Conservation (phyloP, 805 yeast genomes). For the Kazachstania kunashirensis region DNA sequence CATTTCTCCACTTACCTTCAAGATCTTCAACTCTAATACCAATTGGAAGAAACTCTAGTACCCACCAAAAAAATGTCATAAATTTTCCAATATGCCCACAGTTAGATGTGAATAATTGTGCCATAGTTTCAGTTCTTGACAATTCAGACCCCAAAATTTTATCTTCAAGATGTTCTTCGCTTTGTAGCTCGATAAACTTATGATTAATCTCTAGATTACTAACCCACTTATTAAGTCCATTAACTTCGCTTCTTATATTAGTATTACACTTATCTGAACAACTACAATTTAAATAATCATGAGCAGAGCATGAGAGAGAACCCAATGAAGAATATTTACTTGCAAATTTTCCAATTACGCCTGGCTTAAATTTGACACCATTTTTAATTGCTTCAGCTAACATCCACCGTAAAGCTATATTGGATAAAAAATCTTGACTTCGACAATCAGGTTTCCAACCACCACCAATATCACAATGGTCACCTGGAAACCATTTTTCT, state of each 20-base stretch:
- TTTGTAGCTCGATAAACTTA: not conserved
- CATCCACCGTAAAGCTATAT: constrained; percentile 54
- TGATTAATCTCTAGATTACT: not conserved
- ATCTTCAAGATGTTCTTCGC: not conserved
- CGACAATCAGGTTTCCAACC: constrained; percentile 49
- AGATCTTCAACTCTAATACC: constrained; percentile 41
- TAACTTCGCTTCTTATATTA: too few relatives aligned
- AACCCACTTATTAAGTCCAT: too few relatives aligned
- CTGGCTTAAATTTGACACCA: constrained; percentile 40
- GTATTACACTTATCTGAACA: too few relatives aligned
- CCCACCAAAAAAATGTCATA: constrained; percentile 44
- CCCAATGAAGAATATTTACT: constrained; percentile 32
- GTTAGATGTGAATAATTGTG: not conserved
- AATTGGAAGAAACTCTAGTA: constrained; percentile 50
- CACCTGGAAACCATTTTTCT: constrained; percentile 62
- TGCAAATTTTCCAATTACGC: constrained; percentile 34
- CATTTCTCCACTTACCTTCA: constrained; percentile 41
- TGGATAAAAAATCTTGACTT: constrained; percentile 31
- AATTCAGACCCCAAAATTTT: not conserved
- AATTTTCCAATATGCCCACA: constrained; percentile 7
- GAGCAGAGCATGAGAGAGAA: constrained; percentile 40
- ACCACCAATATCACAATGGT: constrained; percentile 63
- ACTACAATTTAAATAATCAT: constrained; percentile 37
- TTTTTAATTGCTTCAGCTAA: constrained; percentile 41
- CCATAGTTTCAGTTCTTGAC: not conserved